Conservation (phyloP, 768 basidiomycete species). For the Rhizopogon vesiculosus region DNA sequence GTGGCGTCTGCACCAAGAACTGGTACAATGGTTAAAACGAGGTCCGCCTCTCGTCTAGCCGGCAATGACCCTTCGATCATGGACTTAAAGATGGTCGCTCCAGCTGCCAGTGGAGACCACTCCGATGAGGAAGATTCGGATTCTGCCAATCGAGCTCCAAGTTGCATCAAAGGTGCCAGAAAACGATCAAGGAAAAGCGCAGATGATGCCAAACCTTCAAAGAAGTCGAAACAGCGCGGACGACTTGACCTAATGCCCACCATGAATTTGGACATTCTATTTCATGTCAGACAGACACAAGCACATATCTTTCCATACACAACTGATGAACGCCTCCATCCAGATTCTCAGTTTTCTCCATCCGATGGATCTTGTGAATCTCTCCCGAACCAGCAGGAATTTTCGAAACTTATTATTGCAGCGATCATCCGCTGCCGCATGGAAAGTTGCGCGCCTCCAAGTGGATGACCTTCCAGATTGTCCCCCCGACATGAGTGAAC, state of each 20-base stretch:
- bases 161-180: background rate
- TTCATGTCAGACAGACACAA: background rate
- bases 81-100: background rate
- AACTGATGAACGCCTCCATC: background rate
- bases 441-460: conserved; percentile 32
- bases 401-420: conserved; percentile 31
- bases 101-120: background rate
- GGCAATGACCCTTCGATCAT: background rate
- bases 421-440: conserved; percentile 19
- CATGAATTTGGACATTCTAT: conserved; percentile 9
- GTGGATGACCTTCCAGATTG: conserved; percentile 19
- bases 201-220: background rate
- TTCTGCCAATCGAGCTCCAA: background rate
- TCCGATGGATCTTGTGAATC: conserved; percentile 37
- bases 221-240: background rate
- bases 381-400: conserved; percentile 32
- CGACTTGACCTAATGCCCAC: conserved; percentile 25
- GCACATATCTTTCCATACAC: background rate
- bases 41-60: background rate
- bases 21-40: background rate
- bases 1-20: background rate
- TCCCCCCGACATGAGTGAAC: conserved; percentile 11
- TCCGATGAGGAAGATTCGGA: background rate
- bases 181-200: background rate
- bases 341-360: conserved; percentile 35